Evolutionary conservation across 805 yeast species (phyloP).

Genomic region (Candida palmyrensis): DNA sequence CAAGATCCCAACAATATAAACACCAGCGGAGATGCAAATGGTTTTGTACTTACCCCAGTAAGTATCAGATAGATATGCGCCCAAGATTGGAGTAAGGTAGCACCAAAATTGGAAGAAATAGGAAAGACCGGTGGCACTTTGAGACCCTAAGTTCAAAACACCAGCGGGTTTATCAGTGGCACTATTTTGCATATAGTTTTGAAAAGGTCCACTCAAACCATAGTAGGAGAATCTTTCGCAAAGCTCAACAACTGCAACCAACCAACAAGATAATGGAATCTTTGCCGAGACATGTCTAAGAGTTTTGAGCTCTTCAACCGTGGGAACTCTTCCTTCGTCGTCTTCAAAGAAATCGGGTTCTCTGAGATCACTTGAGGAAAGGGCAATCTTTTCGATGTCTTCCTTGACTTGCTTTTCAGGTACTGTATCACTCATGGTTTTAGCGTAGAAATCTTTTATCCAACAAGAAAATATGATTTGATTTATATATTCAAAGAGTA

Average conservation of each 20-base stretch:
- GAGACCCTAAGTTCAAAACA: constrained; percentile 54
- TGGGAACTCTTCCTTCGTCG: constrained; percentile 41
- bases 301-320: constrained; percentile 48
- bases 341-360: constrained; percentile 6
- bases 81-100: constrained; percentile 72
- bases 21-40: constrained; percentile 52
- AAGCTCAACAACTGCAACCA: constrained; percentile 67
- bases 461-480: too few species aligned
- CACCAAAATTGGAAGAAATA: constrained; percentile 80
- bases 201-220: constrained; percentile 72
- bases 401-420: background rate
- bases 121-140: constrained; percentile 66
- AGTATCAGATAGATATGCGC: constrained; percentile 73
- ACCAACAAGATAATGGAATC: constrained; percentile 54
- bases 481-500: too few species aligned
- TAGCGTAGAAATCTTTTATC: too few species aligned
- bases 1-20: constrained; percentile 59
- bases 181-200: constrained; percentile 67
- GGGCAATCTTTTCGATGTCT: background rate
- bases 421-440: too few species aligned
- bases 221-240: constrained; percentile 80
- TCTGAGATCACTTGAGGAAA: constrained; percentile 1
- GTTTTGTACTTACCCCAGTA: constrained; percentile 70
- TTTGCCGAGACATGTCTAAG: constrained; percentile 48
- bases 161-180: constrained; percentile 36